These are phyloP conservation scores for Turnera subulata DNA, from an alignment of 345 rosid genomes.

Conservation along the genomic window DNA sequence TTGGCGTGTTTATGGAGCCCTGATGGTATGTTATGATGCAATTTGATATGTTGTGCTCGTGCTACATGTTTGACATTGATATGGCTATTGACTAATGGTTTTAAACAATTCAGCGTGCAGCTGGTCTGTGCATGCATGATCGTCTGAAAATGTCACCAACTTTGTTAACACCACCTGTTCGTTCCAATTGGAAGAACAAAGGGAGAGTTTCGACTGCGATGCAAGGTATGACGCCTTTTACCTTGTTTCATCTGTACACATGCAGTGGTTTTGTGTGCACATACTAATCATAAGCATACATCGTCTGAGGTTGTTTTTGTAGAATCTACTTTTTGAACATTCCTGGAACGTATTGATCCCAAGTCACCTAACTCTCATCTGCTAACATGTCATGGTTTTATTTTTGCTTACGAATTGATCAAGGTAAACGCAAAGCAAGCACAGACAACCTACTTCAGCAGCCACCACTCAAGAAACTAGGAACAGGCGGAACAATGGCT, in stretches of 20 bases:
- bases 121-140: conserved; percentile 67
- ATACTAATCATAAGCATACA: too few species aligned
- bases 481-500: conserved; percentile 37
- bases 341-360: too few species aligned
- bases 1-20: conserved; percentile 76
- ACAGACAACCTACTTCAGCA: conserved; percentile 60
- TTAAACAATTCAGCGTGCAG: conserved; percentile 53
- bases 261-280: too few species aligned
- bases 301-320: too few species aligned
- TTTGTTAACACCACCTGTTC: conserved; percentile 49
- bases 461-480: conserved; percentile 60
- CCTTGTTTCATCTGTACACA: background rate
- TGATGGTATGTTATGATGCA: conserved; percentile 47
- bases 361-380: background rate
- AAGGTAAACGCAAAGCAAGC: conserved; percentile 81
- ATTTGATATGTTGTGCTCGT: conserved; percentile 10
- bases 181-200: conserved; percentile 43
- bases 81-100: conserved; percentile 14
- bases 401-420: conserved; percentile 6
- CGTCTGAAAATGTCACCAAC: conserved; percentile 50
- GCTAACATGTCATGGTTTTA: conserved; percentile 8
- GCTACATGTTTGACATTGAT: background rate
- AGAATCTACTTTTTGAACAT: too few species aligned
- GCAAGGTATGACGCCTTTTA: conserved; percentile 42
- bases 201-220: conserved; percentile 29